Evolutionary conservation across 352 stramenopile species (phyloP).

Genomic region (Phytophthora ramorum): DNA sequence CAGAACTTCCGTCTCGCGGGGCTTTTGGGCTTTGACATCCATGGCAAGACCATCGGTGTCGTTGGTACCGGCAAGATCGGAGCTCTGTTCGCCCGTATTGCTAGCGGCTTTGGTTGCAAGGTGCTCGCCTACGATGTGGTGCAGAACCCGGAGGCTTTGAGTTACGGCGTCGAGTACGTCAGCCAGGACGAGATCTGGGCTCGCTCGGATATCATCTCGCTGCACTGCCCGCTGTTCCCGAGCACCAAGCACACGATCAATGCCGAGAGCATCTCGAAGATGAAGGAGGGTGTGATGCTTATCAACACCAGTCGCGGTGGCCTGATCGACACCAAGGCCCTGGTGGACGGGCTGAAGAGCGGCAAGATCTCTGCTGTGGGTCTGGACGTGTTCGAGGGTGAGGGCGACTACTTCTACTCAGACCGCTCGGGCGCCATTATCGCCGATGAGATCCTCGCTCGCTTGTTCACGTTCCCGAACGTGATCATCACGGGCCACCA

Average conservation of each 20-base stretch:
- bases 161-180: slow-evolving; percentile 32
- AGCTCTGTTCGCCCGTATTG: slow-evolving; percentile 56
- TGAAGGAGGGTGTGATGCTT: slow-evolving; percentile 86
- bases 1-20: slow-evolving; percentile 79
- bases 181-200: slow-evolving; percentile 53
- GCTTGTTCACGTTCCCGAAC: slow-evolving; percentile 75
- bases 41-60: slow-evolving; percentile 79
- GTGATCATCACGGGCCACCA: slow-evolving; percentile 79
- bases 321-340: slow-evolving; percentile 77
- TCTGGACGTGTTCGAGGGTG: slow-evolving; percentile 85
- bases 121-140: slow-evolving; percentile 66
- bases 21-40: slow-evolving; percentile 65
- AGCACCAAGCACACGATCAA: slow-evolving; percentile 86
- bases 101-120: slow-evolving; percentile 34
- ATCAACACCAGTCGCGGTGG: slow-evolving; percentile 90
- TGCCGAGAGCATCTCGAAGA: slow-evolving; percentile 68
- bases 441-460: slow-evolving; percentile 60
- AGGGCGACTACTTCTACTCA: slow-evolving; percentile 76
- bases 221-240: slow-evolving; percentile 81
- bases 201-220: slow-evolving; percentile 83
- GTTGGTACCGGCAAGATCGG: slow-evolving; percentile 63
- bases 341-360: slow-evolving; percentile 81
- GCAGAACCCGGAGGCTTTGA: slow-evolving; percentile 46
- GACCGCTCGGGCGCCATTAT: slow-evolving; percentile 66
- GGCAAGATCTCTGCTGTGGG: slow-evolving; percentile 73